Percentiles rank a stretch among this genome's conserved stretches.
Evolutionary conservation across 768 basidiomycete genomes (phyloP).

Genomic region (Chiua virens): DNA sequence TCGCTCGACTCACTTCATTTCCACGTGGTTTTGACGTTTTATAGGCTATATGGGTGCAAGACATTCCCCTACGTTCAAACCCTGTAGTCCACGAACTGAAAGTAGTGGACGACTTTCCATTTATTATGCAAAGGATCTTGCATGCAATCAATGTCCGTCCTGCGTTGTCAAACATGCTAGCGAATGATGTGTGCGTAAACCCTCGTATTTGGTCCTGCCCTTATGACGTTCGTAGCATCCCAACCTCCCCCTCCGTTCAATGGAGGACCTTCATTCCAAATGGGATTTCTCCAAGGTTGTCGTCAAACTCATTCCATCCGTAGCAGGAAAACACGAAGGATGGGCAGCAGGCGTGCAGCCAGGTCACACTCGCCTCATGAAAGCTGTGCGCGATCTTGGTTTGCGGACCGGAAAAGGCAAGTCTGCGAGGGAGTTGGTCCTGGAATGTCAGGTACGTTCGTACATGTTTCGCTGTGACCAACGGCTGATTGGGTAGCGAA

Average conservation of each 20-base stretch:
- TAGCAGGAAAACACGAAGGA: too few relatives aligned
- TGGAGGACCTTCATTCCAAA: conserved; percentile 60
- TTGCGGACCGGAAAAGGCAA: conserved; percentile 52
- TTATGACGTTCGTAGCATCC: conserved; percentile 47
- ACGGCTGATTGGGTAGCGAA: conserved; percentile 2
- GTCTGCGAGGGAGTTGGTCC: conserved; percentile 48
- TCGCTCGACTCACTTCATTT: neutral
- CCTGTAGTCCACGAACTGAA: conserved; percentile 33
- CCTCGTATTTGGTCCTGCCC: neutral
- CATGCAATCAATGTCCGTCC: conserved; percentile 59
- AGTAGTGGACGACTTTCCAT: conserved; percentile 53
- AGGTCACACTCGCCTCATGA: conserved; percentile 79
- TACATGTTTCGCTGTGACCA: neutral
- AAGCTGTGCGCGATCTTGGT: conserved; percentile 64
- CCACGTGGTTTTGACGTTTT: neutral
- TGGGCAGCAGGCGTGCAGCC: conserved; percentile 51
- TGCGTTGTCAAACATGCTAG: conserved; percentile 55
- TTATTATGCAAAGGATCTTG: conserved; percentile 56
- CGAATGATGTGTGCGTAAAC: conserved; percentile 44
- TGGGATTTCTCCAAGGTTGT: conserved; percentile 86
- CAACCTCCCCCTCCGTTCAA: conserved; percentile 56
- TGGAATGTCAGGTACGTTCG: conserved; percentile 78
- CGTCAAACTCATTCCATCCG: conserved; percentile 72
- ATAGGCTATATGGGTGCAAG: conserved; percentile 86
- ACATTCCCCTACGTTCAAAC: conserved; percentile 55